These are phyloP conservation scores for Neonothopanus nambi DNA, from an alignment of 1,284 basidiomycete species.

Conservation along the genomic window DNA sequence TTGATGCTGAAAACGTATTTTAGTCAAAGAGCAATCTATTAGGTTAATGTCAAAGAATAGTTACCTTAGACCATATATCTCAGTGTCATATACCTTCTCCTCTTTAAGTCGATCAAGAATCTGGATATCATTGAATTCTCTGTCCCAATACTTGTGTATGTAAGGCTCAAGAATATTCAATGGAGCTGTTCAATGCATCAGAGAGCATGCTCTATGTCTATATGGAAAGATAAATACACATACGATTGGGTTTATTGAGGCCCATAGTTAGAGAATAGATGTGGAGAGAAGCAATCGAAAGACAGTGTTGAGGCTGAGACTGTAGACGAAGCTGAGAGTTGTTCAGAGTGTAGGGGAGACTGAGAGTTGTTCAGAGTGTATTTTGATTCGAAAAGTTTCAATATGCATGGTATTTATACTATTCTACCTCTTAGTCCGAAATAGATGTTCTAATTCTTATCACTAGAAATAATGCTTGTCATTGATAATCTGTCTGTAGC, in stretches of 20 bases:
- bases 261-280: not conserved
- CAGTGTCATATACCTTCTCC: not conserved
- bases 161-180: not conserved
- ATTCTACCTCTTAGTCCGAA: too few species aligned
- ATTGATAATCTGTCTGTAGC: too few species aligned
- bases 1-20: too few species aligned
- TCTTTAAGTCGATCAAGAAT: not conserved
- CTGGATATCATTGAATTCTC: not conserved
- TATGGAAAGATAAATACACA: not conserved
- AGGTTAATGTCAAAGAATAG: not conserved
- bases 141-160: not conserved
- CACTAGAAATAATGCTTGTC: not conserved
- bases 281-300: too few species aligned
- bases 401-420: too few species aligned
- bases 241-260: not conserved
- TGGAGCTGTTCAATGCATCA: not conserved
- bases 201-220: not conserved
- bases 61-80: conserved; percentile 1
- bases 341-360: not conserved
- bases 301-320: too few species aligned
- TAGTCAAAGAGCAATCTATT: not conserved
- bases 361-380: not conserved
- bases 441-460: too few species aligned
- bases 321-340: too few species aligned
- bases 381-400: not conserved